These are phyloP conservation scores for Camellia lanceoleosa DNA, from an alignment of 148 eudicot species.

Conservation along the genomic window DNA sequence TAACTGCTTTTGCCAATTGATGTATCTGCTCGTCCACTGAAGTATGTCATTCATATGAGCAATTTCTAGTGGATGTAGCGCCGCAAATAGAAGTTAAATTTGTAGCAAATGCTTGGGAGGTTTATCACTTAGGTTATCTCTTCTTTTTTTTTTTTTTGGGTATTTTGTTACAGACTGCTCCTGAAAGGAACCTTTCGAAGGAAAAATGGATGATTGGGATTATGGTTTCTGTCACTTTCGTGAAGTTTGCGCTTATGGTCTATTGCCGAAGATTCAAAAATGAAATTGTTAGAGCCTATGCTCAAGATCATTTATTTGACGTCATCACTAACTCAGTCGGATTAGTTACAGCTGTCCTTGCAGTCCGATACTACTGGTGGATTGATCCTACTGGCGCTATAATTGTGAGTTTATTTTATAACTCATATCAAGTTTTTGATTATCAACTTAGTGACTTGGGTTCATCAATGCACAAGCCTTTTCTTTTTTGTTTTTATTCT, in stretches of 20 bases:
- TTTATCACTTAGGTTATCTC: neutral
- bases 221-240: slow-evolving; percentile 71
- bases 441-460: neutral
- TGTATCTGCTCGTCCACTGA: neutral
- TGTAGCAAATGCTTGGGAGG: neutral
- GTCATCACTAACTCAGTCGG: slow-evolving; percentile 87
- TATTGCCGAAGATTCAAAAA: slow-evolving; percentile 81
- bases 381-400: slow-evolving; percentile 93
- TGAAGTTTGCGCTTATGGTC: slow-evolving; percentile 74
- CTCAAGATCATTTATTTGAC: slow-evolving; percentile 92
- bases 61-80: neutral
- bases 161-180: slow-evolving; percentile 16
- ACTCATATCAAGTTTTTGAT: neutral
- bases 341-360: slow-evolving; percentile 69
- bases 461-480: neutral
- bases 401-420: slow-evolving; percentile 40
- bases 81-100: neutral
- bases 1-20: neutral
- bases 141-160: neutral
- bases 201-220: slow-evolving; percentile 86
- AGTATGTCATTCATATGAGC: neutral
- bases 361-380: slow-evolving; percentile 79
- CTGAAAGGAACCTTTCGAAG: slow-evolving; percentile 16
- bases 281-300: slow-evolving; percentile 88
- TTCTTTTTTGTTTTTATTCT: neutral